phyloP scores from a whole-genome alignment of 148 eudicot genomes.

The Chenopodium suecicum region DNA sequence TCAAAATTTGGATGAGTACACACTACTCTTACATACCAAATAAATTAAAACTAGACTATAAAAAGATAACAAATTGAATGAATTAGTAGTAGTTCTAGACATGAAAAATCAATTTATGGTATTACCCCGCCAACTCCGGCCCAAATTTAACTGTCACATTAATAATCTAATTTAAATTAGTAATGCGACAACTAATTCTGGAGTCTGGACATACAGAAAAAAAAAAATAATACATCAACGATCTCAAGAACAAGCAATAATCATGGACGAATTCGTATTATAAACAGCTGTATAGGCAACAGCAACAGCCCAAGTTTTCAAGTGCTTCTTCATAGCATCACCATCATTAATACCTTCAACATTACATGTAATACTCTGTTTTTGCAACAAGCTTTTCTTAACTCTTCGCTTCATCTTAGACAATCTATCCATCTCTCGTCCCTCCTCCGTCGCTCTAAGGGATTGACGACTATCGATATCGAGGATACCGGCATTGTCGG shows the following conservation, averaged over 20 bases:
- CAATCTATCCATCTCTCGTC: background rate
- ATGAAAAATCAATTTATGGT: too few relatives aligned
- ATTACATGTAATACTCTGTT: background rate
- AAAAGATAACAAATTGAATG: too few relatives aligned
- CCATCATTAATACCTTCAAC: background rate
- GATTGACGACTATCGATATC: background rate
- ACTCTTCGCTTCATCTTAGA: background rate
- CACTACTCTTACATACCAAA: too few relatives aligned
- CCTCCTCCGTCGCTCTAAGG: background rate
- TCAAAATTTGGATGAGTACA: too few relatives aligned
- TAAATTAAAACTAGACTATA: too few relatives aligned
- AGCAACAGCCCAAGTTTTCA: slow-evolving; percentile 30
- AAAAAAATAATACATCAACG: background rate
- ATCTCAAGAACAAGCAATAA: slow-evolving; percentile 5
- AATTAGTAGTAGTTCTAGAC: too few relatives aligned
- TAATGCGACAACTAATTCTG: background rate
- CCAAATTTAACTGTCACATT: too few relatives aligned
- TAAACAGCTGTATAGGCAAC: slow-evolving; percentile 18
- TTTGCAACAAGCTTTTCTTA: background rate
- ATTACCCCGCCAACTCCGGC: too few relatives aligned
- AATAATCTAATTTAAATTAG: too few relatives aligned
- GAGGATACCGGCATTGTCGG: background rate
- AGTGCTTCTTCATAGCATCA: slow-evolving; percentile 15
- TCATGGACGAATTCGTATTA: background rate
- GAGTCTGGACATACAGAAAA: background rate